Base-by-base conservation (phyloP, 2,329 filamentous ascomycete genomes). In the Trichophyton benhamiae region DNA sequence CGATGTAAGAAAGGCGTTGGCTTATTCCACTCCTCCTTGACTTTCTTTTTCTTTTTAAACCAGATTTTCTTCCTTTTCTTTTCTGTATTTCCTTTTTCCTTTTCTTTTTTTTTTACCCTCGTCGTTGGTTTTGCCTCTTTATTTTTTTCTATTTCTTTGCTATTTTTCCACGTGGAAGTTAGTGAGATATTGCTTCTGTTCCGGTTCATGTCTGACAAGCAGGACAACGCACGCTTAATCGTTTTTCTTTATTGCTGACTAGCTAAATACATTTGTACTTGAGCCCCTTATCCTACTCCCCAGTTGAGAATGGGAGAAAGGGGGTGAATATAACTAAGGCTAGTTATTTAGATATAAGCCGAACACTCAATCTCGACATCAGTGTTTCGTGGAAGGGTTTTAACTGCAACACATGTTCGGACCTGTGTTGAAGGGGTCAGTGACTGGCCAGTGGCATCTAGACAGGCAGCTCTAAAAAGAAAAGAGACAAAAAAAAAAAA, bases 341-440 rank as follows among this genome's bases (percentile, higher is more conserved):
- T 27, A 52, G 22, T 52, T 22, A 11, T 60, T 60, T 55, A 60
- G 13, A 62, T 42, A 46, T 62, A 59, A 36, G 60, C 60, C 13
- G 60, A 62, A 33, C 62, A 63, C 52, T 63, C 62, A 41, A 63
- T 63, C 49, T 63, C 62, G 42, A 63, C 62, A 58, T 63, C 62
- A n/a, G 62, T 61, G 20, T 60, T 60, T 20, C 61, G 57, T 25
- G 62, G 62, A 20, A 63, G 49, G 33, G 60, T 57, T 42, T 63
- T 63, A 30, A 63, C 62, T 11, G 62, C 62, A 33, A 63, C 62
- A 38, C 62, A 63, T n/a, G 59, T 63, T 42, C 62, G 62, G 44
- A 62, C 60, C 60, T 62, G 41, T 20, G n/a, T n/a, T 15, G 11
- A 36, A 22, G 20, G 30, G 30, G 38, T 61, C 38, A 61, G 53